Evolutionary conservation across 305 asterid species (phyloP).

Genomic region (Andrographis paniculata): DNA sequence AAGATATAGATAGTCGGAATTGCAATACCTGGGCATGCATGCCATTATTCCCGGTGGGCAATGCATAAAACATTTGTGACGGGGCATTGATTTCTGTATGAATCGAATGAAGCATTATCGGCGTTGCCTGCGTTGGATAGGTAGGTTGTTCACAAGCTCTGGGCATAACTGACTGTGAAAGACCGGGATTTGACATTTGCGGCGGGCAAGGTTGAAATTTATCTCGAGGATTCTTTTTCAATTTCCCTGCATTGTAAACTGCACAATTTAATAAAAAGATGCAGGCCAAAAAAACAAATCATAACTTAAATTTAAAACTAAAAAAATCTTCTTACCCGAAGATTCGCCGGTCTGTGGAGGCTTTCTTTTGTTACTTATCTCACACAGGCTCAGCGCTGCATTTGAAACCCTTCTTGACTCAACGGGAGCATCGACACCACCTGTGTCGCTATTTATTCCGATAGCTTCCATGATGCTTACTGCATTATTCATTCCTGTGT

Average conservation of each 20-base stretch:
- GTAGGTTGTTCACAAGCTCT: background rate
- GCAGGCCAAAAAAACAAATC: background rate
- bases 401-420: constrained; percentile 3
- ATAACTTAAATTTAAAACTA: background rate
- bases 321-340: background rate
- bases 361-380: constrained; percentile 3
- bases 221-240: background rate
- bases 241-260: background rate
- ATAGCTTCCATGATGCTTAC: constrained; percentile 3
- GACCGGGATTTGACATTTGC: background rate
- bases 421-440: background rate
- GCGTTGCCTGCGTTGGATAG: background rate
- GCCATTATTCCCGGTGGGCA: background rate
- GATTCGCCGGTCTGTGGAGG: background rate
- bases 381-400: background rate
- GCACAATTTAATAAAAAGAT: background rate
- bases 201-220: constrained; percentile 1
- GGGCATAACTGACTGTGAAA: background rate
- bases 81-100: background rate
- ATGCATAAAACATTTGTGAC: background rate
- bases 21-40: constrained; percentile 1
- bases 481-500: constrained; percentile 3
- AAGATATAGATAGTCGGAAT: background rate
- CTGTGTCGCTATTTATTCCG: background rate
- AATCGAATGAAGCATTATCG: background rate